These are phyloP conservation scores for Diaporthe capsici DNA, from an alignment of 2,329 filamentous ascomycete species.

Conservation along the genomic window DNA sequence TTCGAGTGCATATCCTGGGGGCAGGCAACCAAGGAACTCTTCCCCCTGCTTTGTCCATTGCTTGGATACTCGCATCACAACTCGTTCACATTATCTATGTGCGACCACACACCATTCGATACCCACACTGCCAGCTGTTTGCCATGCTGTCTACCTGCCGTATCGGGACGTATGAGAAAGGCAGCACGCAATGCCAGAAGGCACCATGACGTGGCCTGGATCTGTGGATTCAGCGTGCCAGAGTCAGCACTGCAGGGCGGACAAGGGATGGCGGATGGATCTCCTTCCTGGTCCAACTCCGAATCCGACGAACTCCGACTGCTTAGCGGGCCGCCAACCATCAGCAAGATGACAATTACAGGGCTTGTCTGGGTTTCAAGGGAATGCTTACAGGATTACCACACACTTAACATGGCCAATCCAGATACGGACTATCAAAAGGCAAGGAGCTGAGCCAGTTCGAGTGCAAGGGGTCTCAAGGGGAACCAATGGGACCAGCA, in stretches of 20 bases:
- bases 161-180: not conserved
- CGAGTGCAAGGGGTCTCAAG: not conserved
- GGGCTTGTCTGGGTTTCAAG: not conserved
- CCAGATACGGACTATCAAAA: not conserved
- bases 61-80: not conserved
- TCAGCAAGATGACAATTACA: not conserved
- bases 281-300: not conserved
- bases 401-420: not conserved
- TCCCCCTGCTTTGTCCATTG: not conserved
- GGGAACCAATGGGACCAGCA: not conserved
- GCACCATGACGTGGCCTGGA: slow-evolving; percentile 9
- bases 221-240: not conserved
- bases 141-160: not conserved
- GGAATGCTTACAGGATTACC: not conserved
- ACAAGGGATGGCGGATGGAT: not conserved
- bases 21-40: not conserved
- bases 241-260: slow-evolving; percentile 12
- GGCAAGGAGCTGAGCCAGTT: not conserved
- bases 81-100: not conserved
- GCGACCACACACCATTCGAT: not conserved
- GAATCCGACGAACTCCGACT: slow-evolving; percentile 20
- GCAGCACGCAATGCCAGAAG: not conserved
- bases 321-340: not conserved
- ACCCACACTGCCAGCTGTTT: not conserved
- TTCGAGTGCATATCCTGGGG: not conserved